Conservation (phyloP, 208 protist genomes). For the Leishmania tarentolae region DNA sequence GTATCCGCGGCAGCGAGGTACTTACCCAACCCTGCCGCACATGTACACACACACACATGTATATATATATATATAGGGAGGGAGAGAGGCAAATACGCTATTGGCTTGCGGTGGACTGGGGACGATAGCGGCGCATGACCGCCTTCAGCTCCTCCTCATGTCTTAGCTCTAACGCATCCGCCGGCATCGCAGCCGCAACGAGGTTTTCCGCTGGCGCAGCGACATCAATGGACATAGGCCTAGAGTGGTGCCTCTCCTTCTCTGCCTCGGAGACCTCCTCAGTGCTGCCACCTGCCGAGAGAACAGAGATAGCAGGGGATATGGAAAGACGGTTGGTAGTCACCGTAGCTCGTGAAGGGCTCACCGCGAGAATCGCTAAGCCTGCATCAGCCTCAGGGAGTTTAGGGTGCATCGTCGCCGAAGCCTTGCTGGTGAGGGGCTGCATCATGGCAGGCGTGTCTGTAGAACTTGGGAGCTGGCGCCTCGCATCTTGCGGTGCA, state of each 20-base stretch:
- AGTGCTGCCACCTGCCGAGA: not conserved
- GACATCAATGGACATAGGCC: not conserved
- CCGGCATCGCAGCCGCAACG: not conserved
- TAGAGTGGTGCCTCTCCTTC: not conserved
- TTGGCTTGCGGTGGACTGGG: not conserved
- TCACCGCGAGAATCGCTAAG: not conserved
- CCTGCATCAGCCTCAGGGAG: not conserved
- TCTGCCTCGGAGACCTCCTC: not conserved
- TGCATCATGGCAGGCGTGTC: not conserved
- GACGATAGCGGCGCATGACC: slow-evolving; percentile 26
- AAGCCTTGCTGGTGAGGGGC: not conserved
- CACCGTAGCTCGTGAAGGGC: not conserved
- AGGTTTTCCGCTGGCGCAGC: not conserved
- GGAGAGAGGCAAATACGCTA: not conserved
- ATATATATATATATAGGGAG: too few relatives aligned
- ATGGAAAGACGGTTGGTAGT: not conserved
- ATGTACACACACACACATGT: not conserved
- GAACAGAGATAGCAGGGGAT: not conserved
- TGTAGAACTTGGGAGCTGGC: not conserved
- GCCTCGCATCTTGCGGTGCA: not conserved
- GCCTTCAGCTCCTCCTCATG: slow-evolving; percentile 24
- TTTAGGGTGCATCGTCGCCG: not conserved
- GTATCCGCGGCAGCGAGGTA: not conserved
- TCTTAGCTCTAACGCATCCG: not conserved
- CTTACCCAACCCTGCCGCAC: not conserved